A percentile compares a stretch with the other conserved stretches of the same genome.
These are phyloP conservation scores for Dioscorea alata DNA, from an alignment of 106 monocot species.

Conservation along the genomic window DNA sequence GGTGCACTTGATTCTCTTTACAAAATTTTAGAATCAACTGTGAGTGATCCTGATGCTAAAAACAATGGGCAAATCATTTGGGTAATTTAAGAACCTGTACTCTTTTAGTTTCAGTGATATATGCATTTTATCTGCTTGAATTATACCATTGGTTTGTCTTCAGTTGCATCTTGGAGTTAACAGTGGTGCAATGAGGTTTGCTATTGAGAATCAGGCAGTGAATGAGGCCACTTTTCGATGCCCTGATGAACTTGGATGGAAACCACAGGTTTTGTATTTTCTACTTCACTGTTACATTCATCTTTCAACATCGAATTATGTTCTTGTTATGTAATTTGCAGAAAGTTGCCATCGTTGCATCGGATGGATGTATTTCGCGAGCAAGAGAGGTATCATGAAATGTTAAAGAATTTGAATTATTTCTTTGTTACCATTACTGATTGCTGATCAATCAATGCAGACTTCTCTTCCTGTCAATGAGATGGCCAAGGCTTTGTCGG, in stretches of 20 bases:
- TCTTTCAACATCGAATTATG: not conserved
- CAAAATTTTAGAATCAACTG: constrained; percentile 50
- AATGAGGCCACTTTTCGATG: constrained; percentile 95
- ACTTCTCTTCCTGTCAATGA: constrained; percentile 56
- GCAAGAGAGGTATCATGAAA: constrained; percentile 30
- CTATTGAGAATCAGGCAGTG: constrained; percentile 82
- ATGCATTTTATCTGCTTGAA: not conserved
- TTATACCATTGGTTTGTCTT: not conserved
- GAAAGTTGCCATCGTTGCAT: constrained; percentile 36
- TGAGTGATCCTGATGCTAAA: constrained; percentile 24
- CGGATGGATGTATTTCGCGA: constrained; percentile 33
- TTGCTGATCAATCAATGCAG: constrained; percentile 20
- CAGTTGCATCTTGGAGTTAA: constrained; percentile 96
- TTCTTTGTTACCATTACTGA: too few species aligned
- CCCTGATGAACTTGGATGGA: constrained; percentile 95
- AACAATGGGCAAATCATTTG: constrained; percentile 43
- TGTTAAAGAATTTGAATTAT: too few species aligned
- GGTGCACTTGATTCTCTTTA: constrained; percentile 65
- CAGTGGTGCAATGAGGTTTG: constrained; percentile 86
- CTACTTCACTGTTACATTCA: not conserved
- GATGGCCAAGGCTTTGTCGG: constrained; percentile 29
- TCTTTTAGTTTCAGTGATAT: not conserved
- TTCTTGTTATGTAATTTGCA: not conserved
- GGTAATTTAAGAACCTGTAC: constrained; percentile 27
- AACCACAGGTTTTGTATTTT: constrained; percentile 59